Percentiles rank a stretch among this genome's conserved stretches.
Evolutionary conservation across 495 filamentous ascomycete species (phyloP).

Genomic region (Penicillium bovifimosum): DNA sequence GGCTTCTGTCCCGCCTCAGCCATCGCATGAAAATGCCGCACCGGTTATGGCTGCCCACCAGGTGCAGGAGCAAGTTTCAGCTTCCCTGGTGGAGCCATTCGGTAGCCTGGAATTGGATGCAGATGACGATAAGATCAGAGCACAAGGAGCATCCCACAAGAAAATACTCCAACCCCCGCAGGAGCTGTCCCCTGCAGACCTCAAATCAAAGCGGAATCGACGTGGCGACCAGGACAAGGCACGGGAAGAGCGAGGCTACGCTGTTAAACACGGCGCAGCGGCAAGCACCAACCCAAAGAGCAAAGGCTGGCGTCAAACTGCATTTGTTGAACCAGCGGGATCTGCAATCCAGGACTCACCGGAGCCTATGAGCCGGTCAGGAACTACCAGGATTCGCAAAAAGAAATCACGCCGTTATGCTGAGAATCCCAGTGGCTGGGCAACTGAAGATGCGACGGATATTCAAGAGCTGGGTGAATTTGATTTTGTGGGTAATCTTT

Average conservation of each 20-base stretch:
- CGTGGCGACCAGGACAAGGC: slow-evolving; percentile 31
- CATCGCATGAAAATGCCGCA: slow-evolving; percentile 1
- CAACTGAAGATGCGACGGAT: slow-evolving; percentile 92
- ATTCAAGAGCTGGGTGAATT: slow-evolving; percentile 95
- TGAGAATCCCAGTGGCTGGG: slow-evolving; percentile 80
- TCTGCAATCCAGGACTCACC: slow-evolving; percentile 20
- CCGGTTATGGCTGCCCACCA: not conserved
- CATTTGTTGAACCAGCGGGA: slow-evolving; percentile 56
- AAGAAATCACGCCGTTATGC: slow-evolving; percentile 49
- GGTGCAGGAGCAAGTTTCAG: slow-evolving; percentile 20
- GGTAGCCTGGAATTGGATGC: slow-evolving; percentile 36
- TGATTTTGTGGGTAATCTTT: slow-evolving; percentile 80
- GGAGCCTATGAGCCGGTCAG: slow-evolving; percentile 18
- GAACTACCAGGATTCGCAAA: slow-evolving; percentile 43
- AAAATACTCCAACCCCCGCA: slow-evolving; percentile 18
- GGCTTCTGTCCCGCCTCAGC: slow-evolving; percentile 15
- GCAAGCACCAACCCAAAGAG: slow-evolving; percentile 42
- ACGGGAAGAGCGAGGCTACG: slow-evolving; percentile 8
- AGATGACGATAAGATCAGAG: slow-evolving; percentile 7
- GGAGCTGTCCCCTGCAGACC: slow-evolving; percentile 14
- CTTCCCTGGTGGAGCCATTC: slow-evolving; percentile 39
- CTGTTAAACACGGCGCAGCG: slow-evolving; percentile 32
- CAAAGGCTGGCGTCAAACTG: slow-evolving; percentile 80
- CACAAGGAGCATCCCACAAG: slow-evolving; percentile 9
- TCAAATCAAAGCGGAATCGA: slow-evolving; percentile 26